A percentile compares a stretch with the other conserved stretches of the same genome.
These are phyloP conservation scores for Podaxis carcinomalis DNA, from an alignment of 768 basidiomycete species.

Conservation along the genomic window DNA sequence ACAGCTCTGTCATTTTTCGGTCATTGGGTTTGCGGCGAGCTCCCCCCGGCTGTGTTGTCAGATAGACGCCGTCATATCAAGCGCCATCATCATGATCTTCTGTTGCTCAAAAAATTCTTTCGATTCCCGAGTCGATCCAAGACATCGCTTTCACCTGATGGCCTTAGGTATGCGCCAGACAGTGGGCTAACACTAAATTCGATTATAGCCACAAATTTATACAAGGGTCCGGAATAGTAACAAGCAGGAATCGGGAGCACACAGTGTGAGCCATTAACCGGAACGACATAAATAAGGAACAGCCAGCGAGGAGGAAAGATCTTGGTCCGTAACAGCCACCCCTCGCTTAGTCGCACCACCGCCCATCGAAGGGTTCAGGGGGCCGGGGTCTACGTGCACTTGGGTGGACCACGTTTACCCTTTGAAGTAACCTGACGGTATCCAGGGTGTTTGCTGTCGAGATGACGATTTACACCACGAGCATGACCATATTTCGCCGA, in stretches of 20 bases:
- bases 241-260: background rate
- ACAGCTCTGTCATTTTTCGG: background rate
- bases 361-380: background rate
- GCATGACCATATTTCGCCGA: slow-evolving; percentile 7
- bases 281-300: background rate
- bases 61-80: background rate
- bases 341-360: background rate
- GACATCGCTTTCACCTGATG: background rate
- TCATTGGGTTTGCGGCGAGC: background rate
- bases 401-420: slow-evolving; percentile 1
- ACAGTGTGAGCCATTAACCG: background rate
- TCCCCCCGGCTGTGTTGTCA: background rate
- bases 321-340: background rate
- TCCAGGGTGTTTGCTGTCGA: slow-evolving; percentile 10
- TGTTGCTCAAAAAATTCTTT: slow-evolving; percentile 1
- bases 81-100: background rate
- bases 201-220: background rate
- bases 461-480: slow-evolving; percentile 8
- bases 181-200: background rate
- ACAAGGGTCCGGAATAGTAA: background rate
- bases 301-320: background rate
- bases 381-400: background rate
- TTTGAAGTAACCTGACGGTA: background rate
- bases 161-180: background rate
- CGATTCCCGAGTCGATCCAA: background rate